Evolutionary conservation across 768 basidiomycete species (phyloP).

Genomic region (Tylopilus plumbeoviolaceoides): DNA sequence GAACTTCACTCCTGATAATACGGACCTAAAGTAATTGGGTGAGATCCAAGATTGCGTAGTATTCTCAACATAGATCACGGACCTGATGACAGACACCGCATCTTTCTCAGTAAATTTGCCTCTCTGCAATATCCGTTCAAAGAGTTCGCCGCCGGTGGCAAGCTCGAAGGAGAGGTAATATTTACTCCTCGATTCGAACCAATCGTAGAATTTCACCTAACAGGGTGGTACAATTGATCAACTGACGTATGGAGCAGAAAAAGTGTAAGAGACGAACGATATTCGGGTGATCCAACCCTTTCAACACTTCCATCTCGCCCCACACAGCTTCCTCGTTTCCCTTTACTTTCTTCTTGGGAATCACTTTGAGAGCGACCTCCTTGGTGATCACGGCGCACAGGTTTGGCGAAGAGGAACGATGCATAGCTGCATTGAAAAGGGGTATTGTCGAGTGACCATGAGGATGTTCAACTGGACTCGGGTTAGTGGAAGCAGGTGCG

Average conservation of each 20-base stretch:
- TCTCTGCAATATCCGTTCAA: conserved; percentile 76
- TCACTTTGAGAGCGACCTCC: conserved; percentile 85
- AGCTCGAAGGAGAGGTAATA: conserved; percentile 97
- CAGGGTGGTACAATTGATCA: neutral
- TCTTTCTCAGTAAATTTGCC: conserved; percentile 95
- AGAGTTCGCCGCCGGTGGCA: conserved; percentile 91
- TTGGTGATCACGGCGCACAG: conserved; percentile 42
- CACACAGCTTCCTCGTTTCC: conserved; percentile 86
- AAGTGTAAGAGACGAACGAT: conserved; percentile 51
- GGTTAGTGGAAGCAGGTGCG: conserved; percentile 39
- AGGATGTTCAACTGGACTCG: conserved; percentile 18
- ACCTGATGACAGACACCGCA: conserved; percentile 75
- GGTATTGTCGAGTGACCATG: conserved; percentile 27
- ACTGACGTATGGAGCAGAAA: neutral
- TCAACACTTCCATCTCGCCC: conserved; percentile 91
- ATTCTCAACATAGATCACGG: conserved; percentile 22
- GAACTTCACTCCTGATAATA: conserved; percentile 83
- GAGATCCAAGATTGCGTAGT: neutral
- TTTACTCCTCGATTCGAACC: conserved; percentile 92
- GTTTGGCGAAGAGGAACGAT: conserved; percentile 23
- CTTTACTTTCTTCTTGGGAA: conserved; percentile 93
- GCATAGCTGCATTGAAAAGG: conserved; percentile 26
- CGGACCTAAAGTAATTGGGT: conserved; percentile 46
- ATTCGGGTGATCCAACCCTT: conserved; percentile 86
- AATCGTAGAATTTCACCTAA: conserved; percentile 95